Percentiles rank a stretch among this genome's conserved stretches.
Evolutionary conservation across 2,329 filamentous ascomycete species (phyloP).

Genomic region (Ascochyta koolunga): DNA sequence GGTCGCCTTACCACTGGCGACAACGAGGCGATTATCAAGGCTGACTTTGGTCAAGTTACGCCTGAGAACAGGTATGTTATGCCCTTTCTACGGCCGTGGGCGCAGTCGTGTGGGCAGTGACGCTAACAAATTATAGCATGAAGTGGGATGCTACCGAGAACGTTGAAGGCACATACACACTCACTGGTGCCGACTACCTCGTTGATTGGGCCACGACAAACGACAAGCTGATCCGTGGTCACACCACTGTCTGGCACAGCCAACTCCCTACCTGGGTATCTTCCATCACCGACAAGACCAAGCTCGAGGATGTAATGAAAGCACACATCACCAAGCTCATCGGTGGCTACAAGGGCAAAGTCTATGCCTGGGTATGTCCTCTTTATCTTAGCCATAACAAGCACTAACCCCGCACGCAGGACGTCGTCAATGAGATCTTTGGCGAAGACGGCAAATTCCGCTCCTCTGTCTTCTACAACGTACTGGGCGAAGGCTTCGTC

Average conservation of each 20-base stretch:
- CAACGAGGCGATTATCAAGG: conserved; percentile 61
- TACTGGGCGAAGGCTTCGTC: conserved; percentile 74
- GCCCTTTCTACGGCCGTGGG: neutral
- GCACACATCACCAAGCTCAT: conserved; percentile 66
- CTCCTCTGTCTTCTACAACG: conserved; percentile 67
- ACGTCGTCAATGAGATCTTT: conserved; percentile 31
- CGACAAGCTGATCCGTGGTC: conserved; percentile 17
- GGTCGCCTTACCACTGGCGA: conserved; percentile 56
- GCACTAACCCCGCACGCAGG: neutral
- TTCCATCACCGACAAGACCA: conserved; percentile 58
- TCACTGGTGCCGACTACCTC: conserved; percentile 50
- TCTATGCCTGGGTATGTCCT: conserved; percentile 57
- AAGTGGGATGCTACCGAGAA: conserved; percentile 68
- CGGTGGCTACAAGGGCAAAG: conserved; percentile 66
- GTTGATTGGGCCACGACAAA: conserved; percentile 18
- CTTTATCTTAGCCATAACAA: neutral
- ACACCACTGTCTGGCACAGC: conserved; percentile 55
- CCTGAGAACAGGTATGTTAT: conserved; percentile 61
- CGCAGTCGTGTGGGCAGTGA: neutral
- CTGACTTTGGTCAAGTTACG: conserved; percentile 69
- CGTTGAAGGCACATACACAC: conserved; percentile 60
- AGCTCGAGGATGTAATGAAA: conserved; percentile 62
- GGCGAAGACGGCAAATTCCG: conserved; percentile 66
- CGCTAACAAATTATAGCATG: conserved; percentile 53
- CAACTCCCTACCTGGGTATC: conserved; percentile 63